A percentile compares a stretch with the other conserved stretches of the same genome.
These are phyloP conservation scores for Plasmodium vivax DNA, from an alignment of 169 alveolate species.

Conservation along the genomic window DNA sequence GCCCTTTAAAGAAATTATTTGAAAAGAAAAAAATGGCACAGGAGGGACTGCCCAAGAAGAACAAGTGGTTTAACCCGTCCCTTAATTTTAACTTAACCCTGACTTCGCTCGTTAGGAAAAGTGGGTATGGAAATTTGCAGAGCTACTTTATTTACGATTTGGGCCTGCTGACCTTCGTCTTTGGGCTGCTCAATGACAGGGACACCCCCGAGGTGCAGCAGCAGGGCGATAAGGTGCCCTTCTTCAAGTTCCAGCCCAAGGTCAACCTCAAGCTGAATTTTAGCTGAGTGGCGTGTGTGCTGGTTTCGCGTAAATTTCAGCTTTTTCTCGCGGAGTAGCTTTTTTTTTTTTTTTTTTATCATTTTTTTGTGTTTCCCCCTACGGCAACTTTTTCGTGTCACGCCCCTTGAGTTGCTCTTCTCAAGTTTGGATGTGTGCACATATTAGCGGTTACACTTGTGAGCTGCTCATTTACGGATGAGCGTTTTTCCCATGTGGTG, in stretches of 20 bases:
- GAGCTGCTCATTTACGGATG: not conserved
- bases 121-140: slow-evolving; percentile 82
- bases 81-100: slow-evolving; percentile 63
- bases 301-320: not conserved
- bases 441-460: not conserved
- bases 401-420: not conserved
- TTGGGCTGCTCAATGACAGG: slow-evolving; percentile 79
- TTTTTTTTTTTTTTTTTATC: not conserved
- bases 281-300: not conserved
- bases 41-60: not conserved
- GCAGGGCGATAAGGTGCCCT: slow-evolving; percentile 77
- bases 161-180: slow-evolving; percentile 77
- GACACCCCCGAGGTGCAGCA: slow-evolving; percentile 79
- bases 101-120: slow-evolving; percentile 78
- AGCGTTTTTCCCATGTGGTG: not conserved
- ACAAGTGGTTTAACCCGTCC: slow-evolving; percentile 28
- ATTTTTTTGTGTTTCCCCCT: not conserved
- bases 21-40: slow-evolving; percentile 24
- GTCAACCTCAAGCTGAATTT: slow-evolving; percentile 78
- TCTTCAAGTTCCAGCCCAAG: slow-evolving; percentile 80
- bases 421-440: not conserved
- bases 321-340: not conserved
- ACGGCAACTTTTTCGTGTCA: not conserved
- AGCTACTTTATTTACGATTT: slow-evolving; percentile 78
- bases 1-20: slow-evolving; percentile 54